Conservation (phyloP, 257 asterid genomes). For the Fraxinus anomala region DNA sequence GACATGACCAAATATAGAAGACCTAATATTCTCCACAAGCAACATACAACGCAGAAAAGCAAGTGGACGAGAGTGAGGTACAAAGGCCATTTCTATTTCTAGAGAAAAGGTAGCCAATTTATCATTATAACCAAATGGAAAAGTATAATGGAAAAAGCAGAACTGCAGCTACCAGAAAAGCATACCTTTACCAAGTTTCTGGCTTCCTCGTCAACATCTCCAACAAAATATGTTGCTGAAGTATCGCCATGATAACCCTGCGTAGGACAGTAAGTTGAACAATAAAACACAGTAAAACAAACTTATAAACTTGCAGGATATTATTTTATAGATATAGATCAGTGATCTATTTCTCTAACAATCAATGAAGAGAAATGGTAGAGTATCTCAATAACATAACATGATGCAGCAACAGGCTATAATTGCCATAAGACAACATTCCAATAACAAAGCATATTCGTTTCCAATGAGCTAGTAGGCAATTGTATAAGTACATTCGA, state of each 20-base stretch:
- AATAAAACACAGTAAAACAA: slow-evolving; percentile 24
- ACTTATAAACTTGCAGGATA: slow-evolving; percentile 21
- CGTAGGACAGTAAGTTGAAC: slow-evolving; percentile 23
- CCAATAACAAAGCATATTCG: not conserved
- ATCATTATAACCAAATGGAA: not conserved
- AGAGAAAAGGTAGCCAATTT: slow-evolving; percentile 2
- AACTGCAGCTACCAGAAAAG: slow-evolving; percentile 31
- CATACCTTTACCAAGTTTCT: slow-evolving; percentile 81
- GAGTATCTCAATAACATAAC: slow-evolving; percentile 1
- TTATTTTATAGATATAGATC: not conserved
- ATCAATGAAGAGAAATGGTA: slow-evolving; percentile 10
- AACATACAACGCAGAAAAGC: not conserved
- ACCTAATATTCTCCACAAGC: not conserved
- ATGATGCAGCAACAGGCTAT: not conserved
- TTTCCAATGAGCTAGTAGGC: not conserved
- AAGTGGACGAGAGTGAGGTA: not conserved
- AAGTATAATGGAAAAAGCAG: not conserved
- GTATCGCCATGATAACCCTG: slow-evolving; percentile 99
- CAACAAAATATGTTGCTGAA: slow-evolving; percentile 87
- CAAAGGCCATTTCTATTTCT: not conserved
- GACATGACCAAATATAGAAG: not conserved
- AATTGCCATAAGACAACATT: not conserved
- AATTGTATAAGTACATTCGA: not conserved
- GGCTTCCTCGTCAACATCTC: slow-evolving; percentile 80
- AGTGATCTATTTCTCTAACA: slow-evolving; percentile 6